Evolutionary conservation across 257 asterid species (phyloP).

Genomic region (Forsythia suspensa): DNA sequence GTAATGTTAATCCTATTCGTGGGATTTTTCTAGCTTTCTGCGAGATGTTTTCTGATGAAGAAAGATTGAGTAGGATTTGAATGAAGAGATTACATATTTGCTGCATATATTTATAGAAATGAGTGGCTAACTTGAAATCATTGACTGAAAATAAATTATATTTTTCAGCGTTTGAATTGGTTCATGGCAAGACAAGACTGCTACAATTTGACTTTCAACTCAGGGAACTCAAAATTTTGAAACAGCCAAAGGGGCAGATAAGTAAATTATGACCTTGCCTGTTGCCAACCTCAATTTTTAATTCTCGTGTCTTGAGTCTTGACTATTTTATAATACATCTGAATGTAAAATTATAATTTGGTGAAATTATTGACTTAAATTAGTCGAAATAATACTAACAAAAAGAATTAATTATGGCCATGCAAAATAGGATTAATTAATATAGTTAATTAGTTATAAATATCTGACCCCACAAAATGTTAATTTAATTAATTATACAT

Average conservation of each 20-base stretch:
- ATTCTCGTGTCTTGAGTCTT: too few relatives aligned
- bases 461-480: too few relatives aligned
- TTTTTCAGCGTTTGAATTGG: slow-evolving; percentile 30
- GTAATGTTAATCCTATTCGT: neutral
- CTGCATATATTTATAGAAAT: neutral
- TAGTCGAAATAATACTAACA: neutral
- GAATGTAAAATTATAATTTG: neutral
- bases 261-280: neutral
- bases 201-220: slow-evolving; percentile 4
- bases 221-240: neutral
- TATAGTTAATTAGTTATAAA: too few relatives aligned
- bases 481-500: too few relatives aligned
- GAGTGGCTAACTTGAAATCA: neutral
- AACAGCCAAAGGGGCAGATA: neutral
- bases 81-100: slow-evolving; percentile 1
- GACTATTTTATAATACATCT: too few relatives aligned
- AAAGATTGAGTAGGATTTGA: neutral
- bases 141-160: neutral
- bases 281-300: too few relatives aligned
- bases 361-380: neutral
- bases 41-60: neutral
- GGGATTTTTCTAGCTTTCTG: neutral
- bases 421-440: too few relatives aligned
- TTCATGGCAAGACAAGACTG: slow-evolving; percentile 18
- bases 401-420: too few relatives aligned